phyloP scores from a whole-genome alignment of 2,329 filamentous ascomycete species.

The Aspergillus clavatus region DNA sequence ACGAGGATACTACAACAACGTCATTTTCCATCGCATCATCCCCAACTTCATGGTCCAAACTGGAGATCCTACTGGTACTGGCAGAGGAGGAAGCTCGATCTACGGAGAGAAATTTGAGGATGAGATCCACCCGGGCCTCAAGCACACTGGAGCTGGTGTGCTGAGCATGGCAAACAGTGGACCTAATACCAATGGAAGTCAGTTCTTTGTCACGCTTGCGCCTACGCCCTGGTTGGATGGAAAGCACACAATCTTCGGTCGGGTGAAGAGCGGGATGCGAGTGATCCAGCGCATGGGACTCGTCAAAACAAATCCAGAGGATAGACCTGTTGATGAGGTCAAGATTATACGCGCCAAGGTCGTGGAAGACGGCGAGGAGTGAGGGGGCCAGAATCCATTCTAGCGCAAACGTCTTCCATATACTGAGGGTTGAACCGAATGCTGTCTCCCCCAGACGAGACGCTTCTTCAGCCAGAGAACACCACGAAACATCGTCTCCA shows the following conservation, averaged over 20 bases:
- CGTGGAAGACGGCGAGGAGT: constrained; percentile 53
- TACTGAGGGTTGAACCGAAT: not conserved
- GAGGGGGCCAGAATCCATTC: constrained; percentile 12
- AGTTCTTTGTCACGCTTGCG: constrained; percentile 94
- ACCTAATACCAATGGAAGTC: constrained; percentile 86
- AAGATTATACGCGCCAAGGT: constrained; percentile 71
- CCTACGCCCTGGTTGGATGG: constrained; percentile 95
- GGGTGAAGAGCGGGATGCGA: constrained; percentile 76
- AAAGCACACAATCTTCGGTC: constrained; percentile 94
- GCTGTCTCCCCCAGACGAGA: not conserved
- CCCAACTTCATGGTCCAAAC: constrained; percentile 95
- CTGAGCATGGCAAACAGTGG: constrained; percentile 95
- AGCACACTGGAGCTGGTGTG: constrained; percentile 90
- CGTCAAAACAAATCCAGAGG: constrained; percentile 76
- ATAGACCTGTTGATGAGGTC: constrained; percentile 75
- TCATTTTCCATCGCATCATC: constrained; percentile 91
- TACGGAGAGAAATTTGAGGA: constrained; percentile 93
- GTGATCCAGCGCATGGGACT: constrained; percentile 84
- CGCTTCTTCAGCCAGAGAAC: not conserved
- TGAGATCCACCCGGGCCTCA: constrained; percentile 72
- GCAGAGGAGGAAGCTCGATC: constrained; percentile 80
- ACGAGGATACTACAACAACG: constrained; percentile 81
- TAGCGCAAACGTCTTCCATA: constrained; percentile 1
- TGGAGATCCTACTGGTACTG: constrained; percentile 90
- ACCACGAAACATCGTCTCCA: not conserved